Evolutionary conservation across 2,329 filamentous ascomycete genomes (phyloP).

Genomic region (Epichloe sp.): DNA sequence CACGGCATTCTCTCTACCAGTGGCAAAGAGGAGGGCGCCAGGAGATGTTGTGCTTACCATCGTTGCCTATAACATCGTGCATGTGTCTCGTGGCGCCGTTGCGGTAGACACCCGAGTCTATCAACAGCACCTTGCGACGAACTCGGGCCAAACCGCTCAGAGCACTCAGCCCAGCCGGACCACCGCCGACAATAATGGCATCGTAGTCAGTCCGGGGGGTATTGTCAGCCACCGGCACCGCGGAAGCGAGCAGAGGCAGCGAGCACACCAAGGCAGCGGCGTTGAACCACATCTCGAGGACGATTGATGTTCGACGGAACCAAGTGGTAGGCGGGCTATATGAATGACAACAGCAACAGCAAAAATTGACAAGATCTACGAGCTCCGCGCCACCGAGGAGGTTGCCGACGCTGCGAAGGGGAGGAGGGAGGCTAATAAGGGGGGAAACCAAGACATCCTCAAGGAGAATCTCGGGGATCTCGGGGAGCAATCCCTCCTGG

Average conservation of each 20-base stretch:
- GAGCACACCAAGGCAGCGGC: constrained; percentile 4
- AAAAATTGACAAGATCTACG: not conserved
- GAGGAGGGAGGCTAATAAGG: not conserved
- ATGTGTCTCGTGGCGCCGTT: constrained; percentile 43
- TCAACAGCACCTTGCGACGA: constrained; percentile 37
- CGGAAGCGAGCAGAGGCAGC: constrained; percentile 8
- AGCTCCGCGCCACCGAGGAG: not conserved
- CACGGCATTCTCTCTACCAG: too few relatives aligned
- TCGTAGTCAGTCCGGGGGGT: constrained; percentile 27
- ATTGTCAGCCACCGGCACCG: constrained; percentile 6
- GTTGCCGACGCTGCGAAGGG: not conserved
- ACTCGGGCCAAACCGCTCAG: constrained; percentile 47
- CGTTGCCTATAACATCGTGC: constrained; percentile 48
- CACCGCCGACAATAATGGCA: constrained; percentile 44
- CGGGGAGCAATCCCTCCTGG: not conserved
- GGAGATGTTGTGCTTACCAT: constrained; percentile 28
- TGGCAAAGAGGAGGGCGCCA: not conserved
- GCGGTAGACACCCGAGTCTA: constrained; percentile 46
- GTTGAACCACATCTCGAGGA: constrained; percentile 8
- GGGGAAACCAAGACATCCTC: not conserved
- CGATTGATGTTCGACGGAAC: too few relatives aligned
- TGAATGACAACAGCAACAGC: not conserved
- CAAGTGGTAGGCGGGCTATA: not conserved
- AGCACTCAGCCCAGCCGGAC: constrained; percentile 40
- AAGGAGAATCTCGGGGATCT: not conserved